phyloP scores from a whole-genome alignment of 805 yeast species.

The Candida incommunis region DNA sequence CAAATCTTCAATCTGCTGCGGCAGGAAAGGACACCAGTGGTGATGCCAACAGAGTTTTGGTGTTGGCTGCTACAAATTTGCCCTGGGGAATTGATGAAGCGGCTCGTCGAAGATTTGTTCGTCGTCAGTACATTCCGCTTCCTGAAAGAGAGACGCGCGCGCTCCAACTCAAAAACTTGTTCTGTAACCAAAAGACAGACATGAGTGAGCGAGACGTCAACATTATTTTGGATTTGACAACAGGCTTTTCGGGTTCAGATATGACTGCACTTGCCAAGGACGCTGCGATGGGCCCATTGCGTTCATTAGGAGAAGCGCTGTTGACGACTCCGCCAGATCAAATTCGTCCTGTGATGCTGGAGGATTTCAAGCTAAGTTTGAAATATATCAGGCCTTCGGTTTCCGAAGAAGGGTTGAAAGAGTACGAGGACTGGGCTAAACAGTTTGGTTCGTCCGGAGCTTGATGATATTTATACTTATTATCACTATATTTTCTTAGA shows the following conservation, averaged over 20 bases:
- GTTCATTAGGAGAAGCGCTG: conserved; percentile 78
- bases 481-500: no score
- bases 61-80: conserved; percentile 85
- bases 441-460: conserved; percentile 84
- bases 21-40: conserved; percentile 48
- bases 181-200: conserved; percentile 60
- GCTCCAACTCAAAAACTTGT: conserved; percentile 52
- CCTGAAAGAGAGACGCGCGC: conserved; percentile 78
- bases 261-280: conserved; percentile 88
- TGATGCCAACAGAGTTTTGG: conserved; percentile 53
- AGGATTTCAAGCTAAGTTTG: conserved; percentile 66
- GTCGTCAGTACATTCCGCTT: conserved; percentile 84
- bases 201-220: conserved; percentile 49
- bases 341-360: conserved; percentile 59
- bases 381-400: conserved; percentile 79
- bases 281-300: conserved; percentile 94
- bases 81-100: conserved; percentile 98
- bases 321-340: conserved; percentile 53
- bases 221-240: conserved; percentile 48
- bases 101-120: conserved; percentile 82
- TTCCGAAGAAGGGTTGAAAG: conserved; percentile 58
- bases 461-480: no score
- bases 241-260: conserved; percentile 86
- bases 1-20: conserved; percentile 78
- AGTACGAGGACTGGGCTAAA: conserved; percentile 81